Evolutionary conservation across 2,329 filamentous ascomycete species (phyloP).

Genomic region (Ophiostoma quercus): DNA sequence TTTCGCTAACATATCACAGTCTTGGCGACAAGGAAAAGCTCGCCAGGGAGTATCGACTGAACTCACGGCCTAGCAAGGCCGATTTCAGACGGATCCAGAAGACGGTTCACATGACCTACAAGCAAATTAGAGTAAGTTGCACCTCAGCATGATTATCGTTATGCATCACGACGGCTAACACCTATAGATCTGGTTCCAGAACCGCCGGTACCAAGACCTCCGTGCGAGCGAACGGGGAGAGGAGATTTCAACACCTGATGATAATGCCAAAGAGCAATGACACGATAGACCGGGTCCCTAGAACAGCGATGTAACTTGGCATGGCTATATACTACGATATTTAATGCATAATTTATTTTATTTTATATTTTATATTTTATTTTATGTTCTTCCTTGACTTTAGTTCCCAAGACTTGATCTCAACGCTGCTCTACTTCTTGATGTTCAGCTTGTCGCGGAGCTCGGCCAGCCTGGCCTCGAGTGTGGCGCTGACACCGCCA

Average conservation of each 20-base stretch:
- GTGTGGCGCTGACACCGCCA: neutral
- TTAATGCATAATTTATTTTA: neutral
- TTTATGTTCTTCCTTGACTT: too few species aligned
- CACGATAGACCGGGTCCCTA: neutral
- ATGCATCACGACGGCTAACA: neutral
- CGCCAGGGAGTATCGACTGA: constrained; percentile 6
- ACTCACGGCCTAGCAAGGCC: neutral
- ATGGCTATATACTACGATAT: neutral
- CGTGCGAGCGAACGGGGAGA: constrained; percentile 6
- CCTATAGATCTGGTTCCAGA: constrained; percentile 36
- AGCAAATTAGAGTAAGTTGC: constrained; percentile 10
- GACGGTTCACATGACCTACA: constrained; percentile 13
- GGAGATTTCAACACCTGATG: neutral
- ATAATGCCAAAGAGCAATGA: neutral
- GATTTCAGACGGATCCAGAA: neutral
- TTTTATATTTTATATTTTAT: neutral
- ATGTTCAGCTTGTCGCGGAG: neutral
- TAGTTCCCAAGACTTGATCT: too few species aligned
- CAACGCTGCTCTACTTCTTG: neutral
- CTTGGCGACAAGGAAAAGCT: constrained; percentile 12
- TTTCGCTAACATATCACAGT: neutral
- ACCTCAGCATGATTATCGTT: neutral
- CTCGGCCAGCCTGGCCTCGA: neutral
- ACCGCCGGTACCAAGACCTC: constrained; percentile 13
- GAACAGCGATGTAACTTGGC: neutral